Evolutionary conservation across 805 yeast species (phyloP).

Genomic region (Maudiozyma serrabonitensis): DNA sequence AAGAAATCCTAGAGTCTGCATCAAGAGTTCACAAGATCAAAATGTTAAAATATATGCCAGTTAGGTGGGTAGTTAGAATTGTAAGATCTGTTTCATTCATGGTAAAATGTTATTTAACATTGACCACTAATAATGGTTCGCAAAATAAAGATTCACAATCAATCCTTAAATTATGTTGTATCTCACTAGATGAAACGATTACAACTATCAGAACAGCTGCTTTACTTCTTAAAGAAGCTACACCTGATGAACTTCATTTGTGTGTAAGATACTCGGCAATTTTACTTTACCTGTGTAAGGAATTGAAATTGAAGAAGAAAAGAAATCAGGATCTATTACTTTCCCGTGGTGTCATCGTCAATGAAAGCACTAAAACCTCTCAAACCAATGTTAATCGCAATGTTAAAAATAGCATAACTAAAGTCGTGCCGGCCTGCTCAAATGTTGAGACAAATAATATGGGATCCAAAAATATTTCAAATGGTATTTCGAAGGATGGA

Average conservation of each 20-base stretch:
- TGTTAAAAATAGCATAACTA: too few relatives aligned
- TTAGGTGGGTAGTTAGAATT: slow-evolving; percentile 81
- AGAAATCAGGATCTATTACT: slow-evolving; percentile 4
- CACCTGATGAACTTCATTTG: slow-evolving; percentile 83
- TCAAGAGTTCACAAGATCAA: slow-evolving; percentile 56
- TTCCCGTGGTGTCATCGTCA: slow-evolving; percentile 4
- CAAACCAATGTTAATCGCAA: background rate
- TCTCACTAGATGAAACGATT: slow-evolving; percentile 62
- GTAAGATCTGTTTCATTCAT: slow-evolving; percentile 85
- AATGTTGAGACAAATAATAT: too few relatives aligned
- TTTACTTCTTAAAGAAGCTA: slow-evolving; percentile 61
- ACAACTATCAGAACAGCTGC: slow-evolving; percentile 64
- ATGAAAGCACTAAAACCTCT: background rate
- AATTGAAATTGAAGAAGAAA: slow-evolving; percentile 45
- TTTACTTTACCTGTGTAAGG: slow-evolving; percentile 64
- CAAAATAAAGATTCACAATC: slow-evolving; percentile 35
- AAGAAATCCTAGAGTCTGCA: slow-evolving; percentile 64
- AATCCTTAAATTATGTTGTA: slow-evolving; percentile 49
- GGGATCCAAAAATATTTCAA: too few relatives aligned
- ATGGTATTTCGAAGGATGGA: too few relatives aligned
- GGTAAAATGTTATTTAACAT: slow-evolving; percentile 70
- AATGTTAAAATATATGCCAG: slow-evolving; percentile 71
- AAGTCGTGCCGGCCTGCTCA: too few relatives aligned
- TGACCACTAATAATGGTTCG: slow-evolving; percentile 24
- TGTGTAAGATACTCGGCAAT: slow-evolving; percentile 73